Base-by-base conservation (phyloP, 2,329 filamentous ascomycete species). In the Reticulascus tulasneorum region DNA sequence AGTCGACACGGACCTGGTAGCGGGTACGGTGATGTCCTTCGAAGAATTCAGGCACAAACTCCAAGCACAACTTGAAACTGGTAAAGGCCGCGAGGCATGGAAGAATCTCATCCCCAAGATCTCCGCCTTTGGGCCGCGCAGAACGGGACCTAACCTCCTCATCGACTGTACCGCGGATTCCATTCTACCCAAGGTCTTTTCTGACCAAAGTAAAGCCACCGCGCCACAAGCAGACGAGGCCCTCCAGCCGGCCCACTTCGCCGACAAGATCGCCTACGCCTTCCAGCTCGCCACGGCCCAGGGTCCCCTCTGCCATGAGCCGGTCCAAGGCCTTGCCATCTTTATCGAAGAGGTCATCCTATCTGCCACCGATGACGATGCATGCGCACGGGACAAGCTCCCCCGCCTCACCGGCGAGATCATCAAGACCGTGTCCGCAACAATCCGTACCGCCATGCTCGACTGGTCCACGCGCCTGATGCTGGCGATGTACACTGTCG, bases 381-480 rank as follows among this genome's bases (percentile, higher is more conserved):
- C 63, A 25, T 75, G 83, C 3, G 71, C 75, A 11, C 66, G 73
- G 11, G 82, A 88, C 49, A 79, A 76, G 34, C 69, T 89, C 12
- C 85, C 86, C 50, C 84, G 90, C 3, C 69, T 97, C 1, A 97
- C 90, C 0, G 89, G 93, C 45, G 93, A 97, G 64, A 79, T 94
- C 28, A 95, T 98, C 67, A 89, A 89, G 59, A 84, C 86, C 1
- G 82, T 91, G 13, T 87, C 91, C 48, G 81, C 87, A 29, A 77
- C 82, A n/a, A 88, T 98, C 43, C 78, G 83, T 33, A 72, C 82
- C 46, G 91, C 83, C 16, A 95, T 97, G 69, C 70, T 96, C 13
- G 93, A 97, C 69, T 98, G 93, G 93, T 91, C 84, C 24, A 86
- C 93, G 0, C 82, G 93, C n/a, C 77, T 98, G 48, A 79, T 97